phyloP scores from a whole-genome alignment of 2,329 filamentous ascomycete species.

The Epichloe coenophiala region DNA sequence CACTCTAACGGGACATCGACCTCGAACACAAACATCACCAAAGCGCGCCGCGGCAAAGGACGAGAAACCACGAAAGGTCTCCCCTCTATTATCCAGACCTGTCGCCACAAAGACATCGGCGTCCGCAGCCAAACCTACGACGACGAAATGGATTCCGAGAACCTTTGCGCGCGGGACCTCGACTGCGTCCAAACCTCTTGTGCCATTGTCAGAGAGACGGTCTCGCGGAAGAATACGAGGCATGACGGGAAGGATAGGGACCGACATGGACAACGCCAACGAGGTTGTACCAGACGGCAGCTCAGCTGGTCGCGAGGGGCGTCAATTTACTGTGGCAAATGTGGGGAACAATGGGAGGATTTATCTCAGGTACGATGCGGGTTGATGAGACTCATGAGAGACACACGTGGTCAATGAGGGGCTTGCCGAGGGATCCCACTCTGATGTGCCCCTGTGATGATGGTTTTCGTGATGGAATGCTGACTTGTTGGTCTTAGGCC shows the following conservation, averaged over 20 bases:
- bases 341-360: slow-evolving; percentile 74
- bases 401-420: background rate
- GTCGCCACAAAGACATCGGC: slow-evolving; percentile 5
- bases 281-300: slow-evolving; percentile 47
- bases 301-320: slow-evolving; percentile 49
- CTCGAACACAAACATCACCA: slow-evolving; percentile 4
- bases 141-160: slow-evolving; percentile 5
- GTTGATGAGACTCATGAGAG: background rate
- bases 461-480: slow-evolving; percentile 5
- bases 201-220: slow-evolving; percentile 33
- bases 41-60: slow-evolving; percentile 1
- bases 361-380: slow-evolving; percentile 54
- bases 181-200: slow-evolving; percentile 22
- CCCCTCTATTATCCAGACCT: background rate
- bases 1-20: background rate
- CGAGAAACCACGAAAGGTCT: slow-evolving; percentile 3
- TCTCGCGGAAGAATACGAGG: slow-evolving; percentile 26
- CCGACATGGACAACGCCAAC: slow-evolving; percentile 40
- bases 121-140: slow-evolving; percentile 3
- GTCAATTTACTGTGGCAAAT: slow-evolving; percentile 68
- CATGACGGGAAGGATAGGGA: slow-evolving; percentile 32
- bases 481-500: slow-evolving; percentile 30
- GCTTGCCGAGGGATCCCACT: background rate
- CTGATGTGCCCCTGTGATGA: background rate
- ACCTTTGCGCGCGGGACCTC: slow-evolving; percentile 8